Conservation (phyloP, 75 land plant species). For the Chamaecyparis obtusa region DNA sequence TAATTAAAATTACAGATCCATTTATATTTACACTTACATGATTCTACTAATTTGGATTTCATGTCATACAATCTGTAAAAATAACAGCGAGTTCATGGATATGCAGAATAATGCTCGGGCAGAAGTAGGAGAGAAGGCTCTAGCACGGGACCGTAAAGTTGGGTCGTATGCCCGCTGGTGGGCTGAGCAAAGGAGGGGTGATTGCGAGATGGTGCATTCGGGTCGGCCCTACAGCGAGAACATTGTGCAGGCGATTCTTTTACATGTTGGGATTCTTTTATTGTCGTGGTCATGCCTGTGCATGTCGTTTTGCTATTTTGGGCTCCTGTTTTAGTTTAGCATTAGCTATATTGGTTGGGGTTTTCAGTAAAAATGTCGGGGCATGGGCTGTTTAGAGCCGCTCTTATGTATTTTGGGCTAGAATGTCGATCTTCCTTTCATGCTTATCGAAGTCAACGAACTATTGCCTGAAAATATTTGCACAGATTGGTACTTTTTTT, state of each 20-base stretch:
- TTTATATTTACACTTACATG: no score
- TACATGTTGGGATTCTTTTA: no score
- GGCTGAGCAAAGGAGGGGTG: constrained; percentile 18
- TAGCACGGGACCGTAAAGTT: constrained; percentile 24
- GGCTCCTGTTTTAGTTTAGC: neutral
- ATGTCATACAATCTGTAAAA: no score
- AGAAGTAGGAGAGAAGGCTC: constrained; percentile 23
- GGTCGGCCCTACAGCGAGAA: constrained; percentile 18
- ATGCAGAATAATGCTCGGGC: constrained; percentile 30
- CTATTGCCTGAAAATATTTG: neutral
- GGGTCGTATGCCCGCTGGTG: constrained; percentile 25
- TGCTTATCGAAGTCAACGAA: neutral
- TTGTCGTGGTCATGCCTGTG: no score
- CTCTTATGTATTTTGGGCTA: neutral
- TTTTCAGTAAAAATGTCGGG: neutral
- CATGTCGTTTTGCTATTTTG: no score
- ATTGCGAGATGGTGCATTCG: constrained; percentile 34
- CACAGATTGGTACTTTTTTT: no score
- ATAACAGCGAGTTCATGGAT: constrained; percentile 1
- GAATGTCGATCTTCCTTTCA: neutral
- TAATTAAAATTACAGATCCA: no score
- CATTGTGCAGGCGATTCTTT: no score
- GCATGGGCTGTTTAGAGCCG: neutral
- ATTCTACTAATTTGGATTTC: no score
- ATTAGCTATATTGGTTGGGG: neutral